Evolutionary conservation across 202 grass and related monocot species (phyloP).

Genomic region (Digitaria exilis): DNA sequence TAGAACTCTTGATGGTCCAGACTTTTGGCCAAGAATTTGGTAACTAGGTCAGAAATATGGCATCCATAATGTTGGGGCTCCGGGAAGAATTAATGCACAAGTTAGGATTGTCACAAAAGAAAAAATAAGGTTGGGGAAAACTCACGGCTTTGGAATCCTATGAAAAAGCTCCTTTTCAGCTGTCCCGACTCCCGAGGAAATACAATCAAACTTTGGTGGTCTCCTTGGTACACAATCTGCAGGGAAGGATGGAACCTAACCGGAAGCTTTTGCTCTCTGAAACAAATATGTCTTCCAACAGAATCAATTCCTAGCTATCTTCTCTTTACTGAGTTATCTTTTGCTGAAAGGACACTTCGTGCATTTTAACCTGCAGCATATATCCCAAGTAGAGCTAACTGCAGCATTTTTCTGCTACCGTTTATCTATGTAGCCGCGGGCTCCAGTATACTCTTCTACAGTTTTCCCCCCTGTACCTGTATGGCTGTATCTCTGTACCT

Average conservation of each 20-base stretch:
- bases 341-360: not conserved
- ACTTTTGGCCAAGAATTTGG: too few relatives aligned
- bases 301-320: not conserved
- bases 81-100: not conserved
- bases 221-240: not conserved
- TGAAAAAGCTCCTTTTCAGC: conserved; percentile 26
- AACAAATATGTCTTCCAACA: not conserved
- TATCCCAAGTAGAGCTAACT: not conserved
- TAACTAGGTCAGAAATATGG: too few relatives aligned
- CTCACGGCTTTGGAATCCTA: conserved; percentile 2
- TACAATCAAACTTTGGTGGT: conserved; percentile 2
- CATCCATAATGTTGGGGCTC: not conserved
- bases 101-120: not conserved
- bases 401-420: not conserved
- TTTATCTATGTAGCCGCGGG: not conserved
- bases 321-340: not conserved
- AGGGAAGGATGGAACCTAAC: not conserved
- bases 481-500: not conserved
- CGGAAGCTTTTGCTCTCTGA: not conserved
- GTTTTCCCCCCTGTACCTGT: not conserved
- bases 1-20: too few relatives aligned
- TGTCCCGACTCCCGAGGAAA: conserved; percentile 10
- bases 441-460: not conserved
- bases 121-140: not conserved
- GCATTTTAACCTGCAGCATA: not conserved